A percentile compares a stretch with the other conserved stretches of the same genome.
phyloP scores from a whole-genome alignment of 1,284 basidiomycete genomes.

The Boletus smithii region DNA sequence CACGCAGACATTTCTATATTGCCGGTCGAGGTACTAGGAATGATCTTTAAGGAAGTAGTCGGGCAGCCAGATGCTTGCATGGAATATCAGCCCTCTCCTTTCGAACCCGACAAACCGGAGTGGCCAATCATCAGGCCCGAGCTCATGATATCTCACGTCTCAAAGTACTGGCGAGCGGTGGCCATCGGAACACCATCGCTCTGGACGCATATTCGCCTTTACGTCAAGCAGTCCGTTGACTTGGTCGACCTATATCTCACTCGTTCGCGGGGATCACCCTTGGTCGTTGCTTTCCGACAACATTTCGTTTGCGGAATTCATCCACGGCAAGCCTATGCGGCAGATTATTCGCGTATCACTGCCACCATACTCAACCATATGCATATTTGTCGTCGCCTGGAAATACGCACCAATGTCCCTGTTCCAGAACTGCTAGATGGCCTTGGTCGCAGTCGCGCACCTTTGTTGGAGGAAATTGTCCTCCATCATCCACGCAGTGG shows the following conservation, averaged over 20 bases:
- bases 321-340: slow-evolving; percentile 14
- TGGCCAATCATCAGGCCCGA: slow-evolving; percentile 20
- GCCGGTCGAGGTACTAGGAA: slow-evolving; percentile 27
- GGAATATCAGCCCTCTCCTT: slow-evolving; percentile 1
- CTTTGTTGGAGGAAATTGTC: slow-evolving; percentile 25
- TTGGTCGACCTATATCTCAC: slow-evolving; percentile 28
- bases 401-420: slow-evolving; percentile 27
- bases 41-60: slow-evolving; percentile 24
- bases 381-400: slow-evolving; percentile 25
- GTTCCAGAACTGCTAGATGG: slow-evolving; percentile 27
- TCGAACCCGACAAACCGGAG: slow-evolving; percentile 6
- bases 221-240: slow-evolving; percentile 27
- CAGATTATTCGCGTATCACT: slow-evolving; percentile 24
- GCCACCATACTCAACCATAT: slow-evolving; percentile 28
- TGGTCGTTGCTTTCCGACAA: slow-evolving; percentile 25
- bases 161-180: slow-evolving; percentile 29
- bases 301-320: slow-evolving; percentile 21
- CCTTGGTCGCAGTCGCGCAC: slow-evolving; percentile 22
- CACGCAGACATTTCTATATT: slow-evolving; percentile 14
- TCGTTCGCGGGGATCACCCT: slow-evolving; percentile 28
- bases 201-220: slow-evolving; percentile 28
- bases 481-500: slow-evolving; percentile 23
- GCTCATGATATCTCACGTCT: slow-evolving; percentile 32
- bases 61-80: slow-evolving; percentile 3
- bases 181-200: slow-evolving; percentile 22